phyloP scores from a whole-genome alignment of 2,329 filamentous ascomycete species.

The Chrysoporthe cubensis region DNA sequence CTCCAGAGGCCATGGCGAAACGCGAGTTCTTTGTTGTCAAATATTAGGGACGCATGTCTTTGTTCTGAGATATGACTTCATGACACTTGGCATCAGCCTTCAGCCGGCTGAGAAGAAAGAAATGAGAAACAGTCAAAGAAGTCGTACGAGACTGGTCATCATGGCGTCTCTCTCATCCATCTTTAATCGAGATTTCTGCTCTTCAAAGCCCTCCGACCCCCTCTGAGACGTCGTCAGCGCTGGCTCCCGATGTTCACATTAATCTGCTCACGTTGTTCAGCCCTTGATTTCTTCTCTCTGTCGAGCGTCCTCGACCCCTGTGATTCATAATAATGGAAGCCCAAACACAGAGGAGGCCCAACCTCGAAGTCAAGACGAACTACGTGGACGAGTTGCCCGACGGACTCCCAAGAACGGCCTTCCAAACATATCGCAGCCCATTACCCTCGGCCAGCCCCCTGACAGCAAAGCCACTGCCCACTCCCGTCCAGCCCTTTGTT shows the following conservation, averaged over 20 bases:
- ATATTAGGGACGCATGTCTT: constrained; percentile 4
- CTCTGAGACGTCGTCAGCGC: constrained; percentile 3
- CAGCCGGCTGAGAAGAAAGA: constrained; percentile 1
- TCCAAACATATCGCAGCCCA: constrained; percentile 33
- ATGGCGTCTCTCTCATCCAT: not conserved
- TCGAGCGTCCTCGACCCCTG: not conserved
- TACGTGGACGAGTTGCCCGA: constrained; percentile 32
- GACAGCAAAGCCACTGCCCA: constrained; percentile 40
- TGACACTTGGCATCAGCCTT: constrained; percentile 6
- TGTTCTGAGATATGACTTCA: constrained; percentile 12
- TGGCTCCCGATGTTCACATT: not conserved
- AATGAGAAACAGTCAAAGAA: not conserved
- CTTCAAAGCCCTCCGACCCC: not conserved
- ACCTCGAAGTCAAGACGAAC: constrained; percentile 40
- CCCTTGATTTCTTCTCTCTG: not conserved
- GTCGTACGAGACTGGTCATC: constrained; percentile 7
- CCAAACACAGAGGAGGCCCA: constrained; percentile 37
- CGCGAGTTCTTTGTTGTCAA: not conserved
- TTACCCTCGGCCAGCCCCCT: constrained; percentile 37
- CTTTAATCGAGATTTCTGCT: not conserved
- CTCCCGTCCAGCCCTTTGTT: constrained; percentile 39
- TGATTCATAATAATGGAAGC: constrained; percentile 36
- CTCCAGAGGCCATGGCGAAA: constrained; percentile 12
- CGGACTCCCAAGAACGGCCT: constrained; percentile 32
- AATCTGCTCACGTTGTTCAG: not conserved